phyloP scores from a whole-genome alignment of 768 basidiomycete genomes.

The Clitopilus hobsonii region DNA sequence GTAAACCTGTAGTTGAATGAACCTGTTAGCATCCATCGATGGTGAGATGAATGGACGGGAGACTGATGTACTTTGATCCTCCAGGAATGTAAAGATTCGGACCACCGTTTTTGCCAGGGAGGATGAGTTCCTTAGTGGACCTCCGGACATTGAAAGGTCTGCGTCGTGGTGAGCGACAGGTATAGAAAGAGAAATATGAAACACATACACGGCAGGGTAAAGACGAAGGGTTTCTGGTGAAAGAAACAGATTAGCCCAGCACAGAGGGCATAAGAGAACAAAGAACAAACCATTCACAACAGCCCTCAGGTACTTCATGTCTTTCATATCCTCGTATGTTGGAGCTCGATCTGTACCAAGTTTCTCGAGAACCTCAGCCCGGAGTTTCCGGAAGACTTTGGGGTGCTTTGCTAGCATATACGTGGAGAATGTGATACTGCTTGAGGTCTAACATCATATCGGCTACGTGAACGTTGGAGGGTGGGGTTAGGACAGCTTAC shows the following conservation, averaged over 20 bases:
- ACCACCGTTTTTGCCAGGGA: constrained; percentile 15
- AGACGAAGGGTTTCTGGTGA: constrained; percentile 46
- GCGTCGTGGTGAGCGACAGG: neutral
- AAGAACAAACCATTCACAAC: constrained; percentile 44
- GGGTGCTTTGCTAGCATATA: constrained; percentile 56
- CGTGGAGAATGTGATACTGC: constrained; percentile 45
- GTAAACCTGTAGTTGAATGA: neutral
- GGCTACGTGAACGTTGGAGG: neutral
- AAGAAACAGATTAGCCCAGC: neutral
- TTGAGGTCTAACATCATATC: constrained; percentile 32
- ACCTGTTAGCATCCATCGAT: too few species aligned
- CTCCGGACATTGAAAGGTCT: constrained; percentile 31
- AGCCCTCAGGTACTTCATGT: constrained; percentile 56
- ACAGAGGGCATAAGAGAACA: neutral
- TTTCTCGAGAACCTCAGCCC: constrained; percentile 42
- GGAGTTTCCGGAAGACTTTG: constrained; percentile 37
- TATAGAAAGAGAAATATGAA: neutral
- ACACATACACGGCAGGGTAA: constrained; percentile 44
- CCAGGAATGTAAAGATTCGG: constrained; percentile 36
- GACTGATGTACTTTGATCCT: constrained; percentile 20
- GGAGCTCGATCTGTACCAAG: constrained; percentile 49
- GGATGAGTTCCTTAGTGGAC: constrained; percentile 18
- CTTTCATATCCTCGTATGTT: constrained; percentile 49
- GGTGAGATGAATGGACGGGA: neutral
- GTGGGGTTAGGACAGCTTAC: neutral